These are phyloP conservation scores for Lagenaria siceraria DNA, from an alignment of 306 rosid species.

Conservation along the genomic window DNA sequence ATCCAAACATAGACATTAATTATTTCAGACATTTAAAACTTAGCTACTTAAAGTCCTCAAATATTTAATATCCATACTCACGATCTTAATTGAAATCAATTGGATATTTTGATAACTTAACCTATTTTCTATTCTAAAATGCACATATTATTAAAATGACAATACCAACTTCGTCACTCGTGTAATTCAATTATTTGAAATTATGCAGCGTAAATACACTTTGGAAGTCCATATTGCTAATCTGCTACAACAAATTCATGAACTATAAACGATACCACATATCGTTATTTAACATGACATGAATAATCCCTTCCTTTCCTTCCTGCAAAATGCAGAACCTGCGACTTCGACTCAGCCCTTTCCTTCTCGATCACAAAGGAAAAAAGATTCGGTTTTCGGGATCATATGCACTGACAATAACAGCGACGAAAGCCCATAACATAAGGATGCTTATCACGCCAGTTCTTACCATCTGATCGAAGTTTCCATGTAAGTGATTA, in stretches of 20 bases:
- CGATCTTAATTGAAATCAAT: too few relatives aligned
- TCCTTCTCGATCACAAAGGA: background rate
- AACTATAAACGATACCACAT: background rate
- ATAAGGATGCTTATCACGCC: conserved; percentile 49
- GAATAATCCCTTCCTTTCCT: background rate
- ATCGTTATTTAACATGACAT: background rate
- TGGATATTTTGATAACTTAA: too few relatives aligned
- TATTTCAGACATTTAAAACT: too few relatives aligned
- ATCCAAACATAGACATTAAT: too few relatives aligned
- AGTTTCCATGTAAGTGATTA: conserved; percentile 12
- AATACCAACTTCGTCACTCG: background rate
- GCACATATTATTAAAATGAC: too few relatives aligned
- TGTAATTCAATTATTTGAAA: background rate
- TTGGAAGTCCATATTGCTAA: background rate
- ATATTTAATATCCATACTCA: too few relatives aligned
- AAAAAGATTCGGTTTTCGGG: conserved; percentile 23
- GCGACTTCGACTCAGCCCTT: background rate
- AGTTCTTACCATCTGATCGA: conserved; percentile 48
- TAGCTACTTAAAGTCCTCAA: too few relatives aligned
- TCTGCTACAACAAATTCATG: background rate
- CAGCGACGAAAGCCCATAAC: conserved; percentile 52
- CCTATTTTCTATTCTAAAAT: too few relatives aligned
- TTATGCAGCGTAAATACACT: background rate
- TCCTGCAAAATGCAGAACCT: background rate
- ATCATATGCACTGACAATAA: conserved; percentile 40